Percentiles rank a stretch among this genome's conserved stretches.
Conservation (phyloP, 371 early-diverging fungal species). For the Mortierella sp. region DNA sequence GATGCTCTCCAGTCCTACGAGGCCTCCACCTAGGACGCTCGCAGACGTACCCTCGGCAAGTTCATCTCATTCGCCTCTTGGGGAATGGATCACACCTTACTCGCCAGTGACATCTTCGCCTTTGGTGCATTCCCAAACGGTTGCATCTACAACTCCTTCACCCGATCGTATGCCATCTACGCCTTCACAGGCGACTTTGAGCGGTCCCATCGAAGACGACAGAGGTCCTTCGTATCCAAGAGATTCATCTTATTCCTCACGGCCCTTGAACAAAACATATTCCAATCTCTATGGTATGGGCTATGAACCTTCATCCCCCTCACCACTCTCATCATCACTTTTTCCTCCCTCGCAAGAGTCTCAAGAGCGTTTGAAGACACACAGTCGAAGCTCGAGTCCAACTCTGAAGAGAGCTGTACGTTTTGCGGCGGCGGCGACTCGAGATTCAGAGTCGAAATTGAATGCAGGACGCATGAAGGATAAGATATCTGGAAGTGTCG, state of each 20-base stretch:
- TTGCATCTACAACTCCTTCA: slow-evolving; percentile 19
- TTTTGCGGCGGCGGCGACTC: slow-evolving; percentile 39
- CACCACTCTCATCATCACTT: slow-evolving; percentile 44
- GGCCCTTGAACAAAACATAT: slow-evolving; percentile 19
- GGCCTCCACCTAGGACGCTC: slow-evolving; percentile 34
- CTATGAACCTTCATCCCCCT: slow-evolving; percentile 43
- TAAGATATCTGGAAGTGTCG: slow-evolving; percentile 5
- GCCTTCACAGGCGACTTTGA: neutral
- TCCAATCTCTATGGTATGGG: slow-evolving; percentile 31
- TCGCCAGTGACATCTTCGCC: slow-evolving; percentile 36
- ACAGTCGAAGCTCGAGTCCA: slow-evolving; percentile 48
- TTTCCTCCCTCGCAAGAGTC: slow-evolving; percentile 26
- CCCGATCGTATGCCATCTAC: slow-evolving; percentile 14
- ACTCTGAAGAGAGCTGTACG: slow-evolving; percentile 44
- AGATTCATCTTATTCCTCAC: slow-evolving; percentile 2
- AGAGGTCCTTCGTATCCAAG: slow-evolving; percentile 5
- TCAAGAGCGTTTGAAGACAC: slow-evolving; percentile 16
- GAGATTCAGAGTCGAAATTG: slow-evolving; percentile 16
- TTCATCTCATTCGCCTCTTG: slow-evolving; percentile 27
- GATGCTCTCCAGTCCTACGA: slow-evolving; percentile 50
- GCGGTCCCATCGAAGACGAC: slow-evolving; percentile 9
- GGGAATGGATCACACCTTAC: slow-evolving; percentile 38
- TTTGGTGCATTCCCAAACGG: slow-evolving; percentile 31
- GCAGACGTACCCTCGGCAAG: slow-evolving; percentile 32
- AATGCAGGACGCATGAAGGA: slow-evolving; percentile 15